phyloP scores from a whole-genome alignment of 805 yeast species.

The Wickerhamiella musiphila region DNA sequence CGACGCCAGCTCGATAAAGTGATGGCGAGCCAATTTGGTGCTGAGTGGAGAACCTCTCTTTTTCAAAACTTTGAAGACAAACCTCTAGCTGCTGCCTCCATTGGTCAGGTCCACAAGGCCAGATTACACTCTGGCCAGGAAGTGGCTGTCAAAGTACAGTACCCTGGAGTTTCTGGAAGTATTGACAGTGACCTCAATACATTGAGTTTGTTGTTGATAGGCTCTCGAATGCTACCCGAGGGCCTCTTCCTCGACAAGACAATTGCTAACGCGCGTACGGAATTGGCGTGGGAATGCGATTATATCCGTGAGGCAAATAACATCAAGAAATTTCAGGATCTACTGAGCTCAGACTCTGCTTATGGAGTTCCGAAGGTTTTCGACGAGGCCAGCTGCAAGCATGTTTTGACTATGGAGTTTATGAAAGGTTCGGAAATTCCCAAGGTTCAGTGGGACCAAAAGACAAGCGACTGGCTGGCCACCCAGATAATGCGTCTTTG shows the following conservation, averaged over 20 bases:
- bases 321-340: conserved; percentile 46
- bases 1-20: conserved; percentile 69
- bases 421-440: conserved; percentile 73
- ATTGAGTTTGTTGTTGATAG: conserved; percentile 62
- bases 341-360: conserved; percentile 41
- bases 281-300: conserved; percentile 95
- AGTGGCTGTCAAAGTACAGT: conserved; percentile 91
- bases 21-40: conserved; percentile 57
- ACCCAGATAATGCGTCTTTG: conserved; percentile 75
- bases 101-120: conserved; percentile 91
- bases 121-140: conserved; percentile 35
- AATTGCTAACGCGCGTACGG: conserved; percentile 81
- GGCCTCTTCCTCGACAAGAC: conserved; percentile 86
- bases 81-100: conserved; percentile 94
- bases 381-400: conserved; percentile 60
- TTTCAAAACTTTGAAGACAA: conserved; percentile 65
- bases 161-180: conserved; percentile 88
- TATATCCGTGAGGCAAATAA: conserved; percentile 76
- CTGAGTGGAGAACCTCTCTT: conserved; percentile 49
- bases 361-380: conserved; percentile 72
- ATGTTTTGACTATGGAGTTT: conserved; percentile 75
- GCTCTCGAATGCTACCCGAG: conserved; percentile 72
- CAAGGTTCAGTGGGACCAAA: conserved; percentile 55
- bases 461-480: conserved; percentile 64
- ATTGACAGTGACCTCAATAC: conserved; percentile 91